Evolutionary conservation across 192 early-diverging fungal species (phyloP).

Genomic region (Rhizophlyctis rosea): DNA sequence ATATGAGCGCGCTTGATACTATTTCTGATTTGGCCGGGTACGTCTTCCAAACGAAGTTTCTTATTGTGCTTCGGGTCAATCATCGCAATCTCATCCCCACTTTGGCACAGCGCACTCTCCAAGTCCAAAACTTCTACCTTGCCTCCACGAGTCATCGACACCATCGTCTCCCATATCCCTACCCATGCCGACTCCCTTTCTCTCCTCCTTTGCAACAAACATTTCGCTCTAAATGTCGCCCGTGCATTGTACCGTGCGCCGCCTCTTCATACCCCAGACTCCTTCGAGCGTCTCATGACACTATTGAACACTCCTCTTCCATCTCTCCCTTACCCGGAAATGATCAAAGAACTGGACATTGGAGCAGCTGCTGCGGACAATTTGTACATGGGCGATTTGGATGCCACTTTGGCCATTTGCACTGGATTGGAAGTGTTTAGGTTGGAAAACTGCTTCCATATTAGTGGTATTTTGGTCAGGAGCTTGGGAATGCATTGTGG

Average conservation of each 20-base stretch:
- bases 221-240: conserved; percentile 34
- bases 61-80: no score
- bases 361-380: conserved; percentile 49
- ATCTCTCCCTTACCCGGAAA: conserved; percentile 32
- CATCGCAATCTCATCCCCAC: no score
- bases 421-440: conserved; percentile 37
- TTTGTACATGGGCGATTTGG: conserved; percentile 54
- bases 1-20: no score
- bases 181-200: conserved; percentile 27
- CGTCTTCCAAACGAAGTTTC: no score
- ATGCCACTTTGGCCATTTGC: conserved; percentile 34
- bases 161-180: no score
- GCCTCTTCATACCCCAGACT: conserved; percentile 37
- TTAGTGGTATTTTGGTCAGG: conserved; percentile 47
- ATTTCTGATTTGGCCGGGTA: no score
- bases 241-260: conserved; percentile 43
- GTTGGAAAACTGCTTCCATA: conserved; percentile 53
- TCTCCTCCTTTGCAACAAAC: conserved; percentile 31
- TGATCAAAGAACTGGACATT: conserved; percentile 50
- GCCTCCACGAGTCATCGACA: no score
- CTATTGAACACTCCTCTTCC: conserved; percentile 33
- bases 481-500: conserved; percentile 35
- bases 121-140: no score
- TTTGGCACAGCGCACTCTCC: no score
- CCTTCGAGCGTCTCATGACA: conserved; percentile 42